A percentile compares a stretch with the other conserved stretches of the same genome.
Evolutionary conservation across 176 grass and related monocot species (phyloP).

Genomic region (Oryza punctata): DNA sequence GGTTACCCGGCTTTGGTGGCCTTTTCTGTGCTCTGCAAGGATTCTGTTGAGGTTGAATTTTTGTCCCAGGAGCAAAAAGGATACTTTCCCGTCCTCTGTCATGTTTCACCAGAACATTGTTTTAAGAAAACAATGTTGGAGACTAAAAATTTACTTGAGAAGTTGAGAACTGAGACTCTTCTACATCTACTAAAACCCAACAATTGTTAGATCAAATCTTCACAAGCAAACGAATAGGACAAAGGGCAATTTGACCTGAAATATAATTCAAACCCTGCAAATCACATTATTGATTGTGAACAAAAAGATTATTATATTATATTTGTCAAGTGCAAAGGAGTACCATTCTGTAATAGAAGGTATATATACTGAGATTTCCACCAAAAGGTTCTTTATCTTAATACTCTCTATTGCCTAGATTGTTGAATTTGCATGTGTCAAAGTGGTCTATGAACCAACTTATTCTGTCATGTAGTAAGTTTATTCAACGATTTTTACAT

Average conservation of each 20-base stretch:
- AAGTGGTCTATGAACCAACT: not conserved
- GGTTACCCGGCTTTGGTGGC: slow-evolving; percentile 54
- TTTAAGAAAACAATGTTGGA: slow-evolving; percentile 30
- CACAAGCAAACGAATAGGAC: not conserved
- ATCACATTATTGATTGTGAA: not conserved
- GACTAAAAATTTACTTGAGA: not conserved
- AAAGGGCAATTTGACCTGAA: not conserved
- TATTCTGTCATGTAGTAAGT: slow-evolving; percentile 3
- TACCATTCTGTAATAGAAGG: not conserved
- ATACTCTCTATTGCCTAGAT: not conserved
- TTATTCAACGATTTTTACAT: not conserved
- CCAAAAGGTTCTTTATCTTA: not conserved
- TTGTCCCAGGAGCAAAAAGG: slow-evolving; percentile 52
- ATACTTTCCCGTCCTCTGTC: slow-evolving; percentile 92
- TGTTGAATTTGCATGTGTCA: not conserved
- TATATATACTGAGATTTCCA: not conserved
- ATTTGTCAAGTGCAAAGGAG: not conserved
- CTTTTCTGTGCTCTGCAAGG: slow-evolving; percentile 49
- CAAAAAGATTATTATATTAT: not conserved
- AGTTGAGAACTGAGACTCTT: not conserved
- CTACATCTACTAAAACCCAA: not conserved
- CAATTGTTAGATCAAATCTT: not conserved
- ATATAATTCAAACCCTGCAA: not conserved
- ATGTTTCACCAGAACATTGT: slow-evolving; percentile 29
- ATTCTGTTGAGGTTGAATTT: slow-evolving; percentile 59